Conservation (phyloP, 225 moss, liverwort and hornwort genomes). For the Bryum argenteum region DNA sequence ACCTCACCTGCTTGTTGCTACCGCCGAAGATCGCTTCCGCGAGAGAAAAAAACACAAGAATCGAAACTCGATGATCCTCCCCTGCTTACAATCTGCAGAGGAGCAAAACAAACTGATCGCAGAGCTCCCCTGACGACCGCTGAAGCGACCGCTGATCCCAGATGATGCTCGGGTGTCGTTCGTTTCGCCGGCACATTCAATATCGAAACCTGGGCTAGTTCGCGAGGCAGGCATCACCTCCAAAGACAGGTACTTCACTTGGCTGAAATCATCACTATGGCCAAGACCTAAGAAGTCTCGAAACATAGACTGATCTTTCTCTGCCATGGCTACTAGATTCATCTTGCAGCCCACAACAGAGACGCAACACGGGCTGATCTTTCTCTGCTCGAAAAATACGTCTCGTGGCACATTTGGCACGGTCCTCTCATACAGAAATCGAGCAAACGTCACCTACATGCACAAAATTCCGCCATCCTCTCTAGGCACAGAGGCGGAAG, state of each 20-base stretch:
- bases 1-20: too few species aligned
- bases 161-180: constrained; percentile 66
- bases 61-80: too few species aligned
- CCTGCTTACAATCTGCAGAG: background rate
- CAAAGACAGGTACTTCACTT: constrained; percentile 57
- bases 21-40: too few species aligned
- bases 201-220: constrained; percentile 60
- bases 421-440: too few species aligned
- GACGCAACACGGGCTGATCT: too few species aligned
- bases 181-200: too few species aligned
- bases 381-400: too few species aligned
- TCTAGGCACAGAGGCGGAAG: too few species aligned
- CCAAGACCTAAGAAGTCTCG: constrained; percentile 92
- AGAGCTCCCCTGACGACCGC: background rate
- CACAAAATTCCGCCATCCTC: too few species aligned
- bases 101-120: background rate
- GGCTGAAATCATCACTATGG: constrained; percentile 68
- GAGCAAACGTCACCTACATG: too few species aligned
- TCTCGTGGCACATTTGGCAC: too few species aligned
- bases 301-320: constrained; percentile 92
- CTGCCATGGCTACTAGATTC: constrained; percentile 94
- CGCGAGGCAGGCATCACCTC: constrained; percentile 45
- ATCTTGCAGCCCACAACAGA: constrained; percentile 45
- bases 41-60: too few species aligned
- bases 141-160: constrained; percentile 65